Base-by-base conservation (phyloP, 2,329 filamentous ascomycete species). In the Ceratocystis smalleyi region DNA sequence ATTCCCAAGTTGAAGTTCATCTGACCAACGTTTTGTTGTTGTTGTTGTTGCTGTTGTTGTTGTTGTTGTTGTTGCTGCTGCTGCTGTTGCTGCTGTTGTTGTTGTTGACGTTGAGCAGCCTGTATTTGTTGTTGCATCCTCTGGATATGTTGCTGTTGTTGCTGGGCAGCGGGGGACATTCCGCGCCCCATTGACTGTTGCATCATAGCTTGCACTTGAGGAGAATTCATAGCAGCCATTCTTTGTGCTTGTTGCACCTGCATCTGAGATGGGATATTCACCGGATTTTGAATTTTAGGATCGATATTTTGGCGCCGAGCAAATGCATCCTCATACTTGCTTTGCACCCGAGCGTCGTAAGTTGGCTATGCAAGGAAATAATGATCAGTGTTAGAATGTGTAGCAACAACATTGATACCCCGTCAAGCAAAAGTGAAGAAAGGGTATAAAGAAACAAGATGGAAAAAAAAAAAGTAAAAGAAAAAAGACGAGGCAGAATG, bases 301-400 rank as follows among this genome's bases (percentile, higher is more conserved):
- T 78, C 78, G 68, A 81, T 79, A 3, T 73, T 74, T 67, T 82
- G 77, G 47, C 81, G 78, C 67, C 77, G 78, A 65, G 75, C 75
- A 65, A 77, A 77, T 55, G 82, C 75, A 4, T 83, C 80, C 60
- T 75, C 69, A 0, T 76, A 74, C 67, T 79, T 81, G 10, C 68
- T 70, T 1, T 69, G 69, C 70, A 84, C 77, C 40, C 74, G 72
- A 61, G 76, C 73, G 17, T 83, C 80, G 68, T 84, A 84, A 0
- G 71, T 72, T 62, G 74, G 73, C 81, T 83, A 62, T 4, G 4
- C 43, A 45, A 35, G 43, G 59, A 24, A 59, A 19, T 19, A 40
- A 45, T 7, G 27, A 43, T 27, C 57, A 69, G 59, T 19, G 6
- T 27, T 19, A n/a, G 35, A 51, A 30, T 5, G 6, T 55, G 12